Evolutionary conservation across 495 filamentous ascomycete species (phyloP).

Genomic region (Lentithecium fluviatile): DNA sequence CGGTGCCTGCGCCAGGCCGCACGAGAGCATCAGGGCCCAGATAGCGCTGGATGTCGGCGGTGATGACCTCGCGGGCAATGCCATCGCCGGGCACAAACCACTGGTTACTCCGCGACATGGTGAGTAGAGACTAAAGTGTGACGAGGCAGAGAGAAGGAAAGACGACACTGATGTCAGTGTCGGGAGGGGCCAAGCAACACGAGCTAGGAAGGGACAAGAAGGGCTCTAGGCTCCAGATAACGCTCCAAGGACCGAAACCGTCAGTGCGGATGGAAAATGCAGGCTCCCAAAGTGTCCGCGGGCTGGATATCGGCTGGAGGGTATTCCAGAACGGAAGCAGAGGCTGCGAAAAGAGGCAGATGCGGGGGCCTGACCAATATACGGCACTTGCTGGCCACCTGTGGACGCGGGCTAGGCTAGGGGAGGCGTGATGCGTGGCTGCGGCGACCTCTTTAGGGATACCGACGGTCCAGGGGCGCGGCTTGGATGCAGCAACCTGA

Average conservation of each 20-base stretch:
- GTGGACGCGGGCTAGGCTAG: slow-evolving; percentile 17
- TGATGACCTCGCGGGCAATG: slow-evolving; percentile 91
- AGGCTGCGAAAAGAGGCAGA: slow-evolving; percentile 25
- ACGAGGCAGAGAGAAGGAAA: slow-evolving; percentile 20
- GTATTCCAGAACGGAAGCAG: slow-evolving; percentile 32
- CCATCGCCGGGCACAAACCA: slow-evolving; percentile 81
- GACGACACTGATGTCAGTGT: slow-evolving; percentile 35
- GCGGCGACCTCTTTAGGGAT: slow-evolving; percentile 23
- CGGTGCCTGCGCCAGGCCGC: slow-evolving; percentile 62
- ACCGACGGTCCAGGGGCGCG: slow-evolving; percentile 5
- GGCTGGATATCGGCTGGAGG: slow-evolving; percentile 24
- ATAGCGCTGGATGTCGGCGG: slow-evolving; percentile 91
- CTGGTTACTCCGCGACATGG: slow-evolving; percentile 34
- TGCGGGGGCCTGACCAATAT: slow-evolving; percentile 33
- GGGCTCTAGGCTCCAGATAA: slow-evolving; percentile 35
- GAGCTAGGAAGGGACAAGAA: slow-evolving; percentile 25
- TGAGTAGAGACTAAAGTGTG: slow-evolving; percentile 8
- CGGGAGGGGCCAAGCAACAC: slow-evolving; percentile 26
- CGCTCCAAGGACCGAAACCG: slow-evolving; percentile 17
- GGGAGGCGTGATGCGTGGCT: slow-evolving; percentile 29
- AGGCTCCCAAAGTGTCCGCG: slow-evolving; percentile 13
- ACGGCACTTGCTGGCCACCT: slow-evolving; percentile 27
- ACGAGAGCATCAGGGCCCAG: slow-evolving; percentile 89
- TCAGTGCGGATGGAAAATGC: slow-evolving; percentile 16
- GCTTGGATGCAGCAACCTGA: not conserved